Evolutionary conservation across 164 flowering plant genomes (phyloP).

Genomic region (Hamamelis virginiana): DNA sequence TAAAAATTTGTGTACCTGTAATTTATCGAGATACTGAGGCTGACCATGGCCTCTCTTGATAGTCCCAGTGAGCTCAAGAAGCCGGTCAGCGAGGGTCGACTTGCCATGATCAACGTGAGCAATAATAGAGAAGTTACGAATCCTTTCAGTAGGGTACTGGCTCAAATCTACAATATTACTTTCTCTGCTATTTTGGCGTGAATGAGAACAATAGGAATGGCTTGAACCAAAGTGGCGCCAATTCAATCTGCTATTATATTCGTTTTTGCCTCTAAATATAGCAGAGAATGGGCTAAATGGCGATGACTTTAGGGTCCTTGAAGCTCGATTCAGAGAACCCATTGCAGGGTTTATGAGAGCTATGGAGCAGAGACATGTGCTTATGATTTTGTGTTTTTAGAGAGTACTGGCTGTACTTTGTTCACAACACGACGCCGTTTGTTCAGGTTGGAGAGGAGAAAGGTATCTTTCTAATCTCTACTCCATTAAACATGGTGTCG

Average conservation of each 20-base stretch:
- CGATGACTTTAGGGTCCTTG: conserved; percentile 28
- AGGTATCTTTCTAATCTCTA: too few species aligned
- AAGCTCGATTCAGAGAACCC: conserved; percentile 38
- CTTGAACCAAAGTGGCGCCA: conserved; percentile 11
- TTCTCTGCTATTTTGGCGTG: conserved; percentile 44
- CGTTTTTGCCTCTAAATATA: conserved; percentile 4
- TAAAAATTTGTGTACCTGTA: conserved; percentile 54
- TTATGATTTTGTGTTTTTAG: not conserved
- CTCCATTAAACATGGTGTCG: too few species aligned
- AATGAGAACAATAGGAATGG: conserved; percentile 44
- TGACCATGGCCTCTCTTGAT: conserved; percentile 90
- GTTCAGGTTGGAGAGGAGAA: too few species aligned
- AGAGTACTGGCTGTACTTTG: too few species aligned
- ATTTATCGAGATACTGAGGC: conserved; percentile 94
- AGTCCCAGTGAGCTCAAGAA: conserved; percentile 95
- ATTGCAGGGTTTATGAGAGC: conserved; percentile 21
- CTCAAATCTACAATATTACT: conserved; percentile 49
- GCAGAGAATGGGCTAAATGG: conserved; percentile 15
- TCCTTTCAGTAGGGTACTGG: conserved; percentile 68
- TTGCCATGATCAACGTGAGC: conserved; percentile 99
- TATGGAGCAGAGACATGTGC: not conserved
- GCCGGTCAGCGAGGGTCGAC: conserved; percentile 91
- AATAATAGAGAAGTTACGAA: conserved; percentile 91
- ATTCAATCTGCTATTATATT: not conserved
- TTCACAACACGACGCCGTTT: too few species aligned